Evolutionary conservation across 2,329 filamentous ascomycete species (phyloP).

Genomic region (Aspergillus brunneoviolaceus): DNA sequence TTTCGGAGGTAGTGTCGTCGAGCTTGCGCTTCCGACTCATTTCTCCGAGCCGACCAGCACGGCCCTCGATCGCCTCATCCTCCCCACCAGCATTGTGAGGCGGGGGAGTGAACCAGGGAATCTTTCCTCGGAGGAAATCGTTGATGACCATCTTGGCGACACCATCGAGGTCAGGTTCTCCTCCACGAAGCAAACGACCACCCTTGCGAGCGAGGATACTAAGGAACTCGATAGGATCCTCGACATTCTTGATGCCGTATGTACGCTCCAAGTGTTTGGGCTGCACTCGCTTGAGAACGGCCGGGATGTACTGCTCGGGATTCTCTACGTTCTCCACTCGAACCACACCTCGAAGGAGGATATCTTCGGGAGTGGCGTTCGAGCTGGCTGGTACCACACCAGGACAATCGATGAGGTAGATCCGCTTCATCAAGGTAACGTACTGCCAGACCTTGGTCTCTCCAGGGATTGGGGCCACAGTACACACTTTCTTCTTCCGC

Average conservation of each 20-base stretch:
- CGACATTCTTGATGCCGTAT: constrained; percentile 81
- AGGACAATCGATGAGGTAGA: constrained; percentile 94
- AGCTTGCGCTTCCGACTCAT: constrained; percentile 78
- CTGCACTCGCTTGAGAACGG: constrained; percentile 77
- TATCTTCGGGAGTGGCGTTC: constrained; percentile 79
- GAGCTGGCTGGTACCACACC: constrained; percentile 90
- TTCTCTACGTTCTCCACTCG: constrained; percentile 95
- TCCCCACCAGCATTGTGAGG: constrained; percentile 58
- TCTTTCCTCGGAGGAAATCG: constrained; percentile 91
- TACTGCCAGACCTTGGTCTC: constrained; percentile 99
- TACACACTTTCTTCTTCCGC: constrained; percentile 90
- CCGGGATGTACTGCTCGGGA: constrained; percentile 91
- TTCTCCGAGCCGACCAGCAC: constrained; percentile 77
- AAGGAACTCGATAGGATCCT: constrained; percentile 75
- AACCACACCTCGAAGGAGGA: constrained; percentile 86
- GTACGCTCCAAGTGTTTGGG: constrained; percentile 86
- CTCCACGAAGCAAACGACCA: constrained; percentile 81
- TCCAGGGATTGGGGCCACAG: constrained; percentile 88
- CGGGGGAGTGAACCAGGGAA: constrained; percentile 91
- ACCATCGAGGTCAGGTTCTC: constrained; percentile 92
- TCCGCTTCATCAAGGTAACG: constrained; percentile 90
- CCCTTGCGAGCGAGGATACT: constrained; percentile 84
- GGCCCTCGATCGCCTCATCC: constrained; percentile 60
- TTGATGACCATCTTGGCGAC: constrained; percentile 97
- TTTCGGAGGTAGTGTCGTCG: constrained; percentile 50